Conservation (phyloP, 2,329 filamentous ascomycete species). For the Paraphoma sp. region DNA sequence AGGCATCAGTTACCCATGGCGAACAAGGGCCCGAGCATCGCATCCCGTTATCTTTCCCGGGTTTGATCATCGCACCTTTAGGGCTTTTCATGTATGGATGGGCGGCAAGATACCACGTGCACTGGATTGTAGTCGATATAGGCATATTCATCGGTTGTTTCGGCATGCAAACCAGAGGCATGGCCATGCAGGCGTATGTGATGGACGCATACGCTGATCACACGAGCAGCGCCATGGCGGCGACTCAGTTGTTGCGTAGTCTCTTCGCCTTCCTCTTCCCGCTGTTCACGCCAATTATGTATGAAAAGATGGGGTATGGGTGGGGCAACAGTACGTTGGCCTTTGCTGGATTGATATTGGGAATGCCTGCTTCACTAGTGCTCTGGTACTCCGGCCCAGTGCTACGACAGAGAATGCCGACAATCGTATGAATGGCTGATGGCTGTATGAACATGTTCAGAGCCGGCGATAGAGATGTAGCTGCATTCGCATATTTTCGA, state of each 20-base stretch:
- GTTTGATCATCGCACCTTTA: slow-evolving; percentile 23
- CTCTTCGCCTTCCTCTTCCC: slow-evolving; percentile 42
- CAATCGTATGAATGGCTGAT: slow-evolving; percentile 5
- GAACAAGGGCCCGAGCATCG: slow-evolving; percentile 46
- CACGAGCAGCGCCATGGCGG: slow-evolving; percentile 26
- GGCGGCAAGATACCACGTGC: slow-evolving; percentile 27
- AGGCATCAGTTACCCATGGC: slow-evolving; percentile 53
- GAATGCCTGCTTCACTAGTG: slow-evolving; percentile 50
- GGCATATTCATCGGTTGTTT: slow-evolving; percentile 55
- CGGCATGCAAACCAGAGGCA: slow-evolving; percentile 31
- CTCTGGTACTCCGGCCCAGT: slow-evolving; percentile 55
- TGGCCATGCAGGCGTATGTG: slow-evolving; percentile 64
- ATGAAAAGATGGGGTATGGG: slow-evolving; percentile 45
- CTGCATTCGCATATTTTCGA: slow-evolving; percentile 97
- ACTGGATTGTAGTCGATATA: slow-evolving; percentile 52
- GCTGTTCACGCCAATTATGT: slow-evolving; percentile 46
- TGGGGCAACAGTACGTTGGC: slow-evolving; percentile 44
- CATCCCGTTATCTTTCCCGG: slow-evolving; percentile 29
- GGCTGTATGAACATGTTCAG: not conserved
- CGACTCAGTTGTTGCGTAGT: slow-evolving; percentile 26
- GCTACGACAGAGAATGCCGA: slow-evolving; percentile 13
- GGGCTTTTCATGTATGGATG: slow-evolving; percentile 36
- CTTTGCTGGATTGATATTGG: slow-evolving; percentile 27
- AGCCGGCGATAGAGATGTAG: slow-evolving; percentile 74
- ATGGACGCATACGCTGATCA: slow-evolving; percentile 63